A percentile compares a stretch with the other conserved stretches of the same genome.
phyloP scores from a whole-genome alignment of 257 asterid genomes.

The Haberlea rhodopensis region DNA sequence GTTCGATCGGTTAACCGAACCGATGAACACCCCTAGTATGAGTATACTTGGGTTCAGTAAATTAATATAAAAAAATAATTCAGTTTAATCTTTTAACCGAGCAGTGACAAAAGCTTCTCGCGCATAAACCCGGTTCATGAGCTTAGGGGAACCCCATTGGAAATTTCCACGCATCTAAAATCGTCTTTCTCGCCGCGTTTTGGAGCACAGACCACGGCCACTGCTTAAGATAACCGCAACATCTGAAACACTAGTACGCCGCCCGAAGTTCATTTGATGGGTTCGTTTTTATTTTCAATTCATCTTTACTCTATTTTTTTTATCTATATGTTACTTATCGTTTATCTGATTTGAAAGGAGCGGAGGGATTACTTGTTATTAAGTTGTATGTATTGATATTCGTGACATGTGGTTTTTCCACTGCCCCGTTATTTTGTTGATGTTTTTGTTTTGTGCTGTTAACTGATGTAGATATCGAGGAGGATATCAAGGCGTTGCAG shows the following conservation, averaged over 20 bases:
- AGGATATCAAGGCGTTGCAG: conserved; percentile 84
- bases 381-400: not conserved
- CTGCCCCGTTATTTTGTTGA: not conserved
- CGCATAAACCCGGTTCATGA: too few relatives aligned
- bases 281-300: not conserved
- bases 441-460: not conserved
- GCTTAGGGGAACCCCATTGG: too few relatives aligned
- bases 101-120: too few relatives aligned
- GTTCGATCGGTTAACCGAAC: too few relatives aligned
- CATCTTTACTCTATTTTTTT: not conserved
- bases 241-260: not conserved
- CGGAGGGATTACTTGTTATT: not conserved
- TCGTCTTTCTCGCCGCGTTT: too few relatives aligned
- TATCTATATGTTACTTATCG: not conserved
- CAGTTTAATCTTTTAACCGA: too few relatives aligned
- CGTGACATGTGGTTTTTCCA: not conserved
- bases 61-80: too few relatives aligned
- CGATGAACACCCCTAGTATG: too few relatives aligned
- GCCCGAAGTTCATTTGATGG: not conserved
- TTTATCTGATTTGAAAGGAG: not conserved
- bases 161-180: too few relatives aligned
- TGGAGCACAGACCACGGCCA: not conserved
- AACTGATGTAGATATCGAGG: conserved; percentile 59
- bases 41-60: too few relatives aligned
- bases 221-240: not conserved